Evolutionary conservation across 345 rosid genomes (phyloP).

Genomic region (Populus simonii): DNA sequence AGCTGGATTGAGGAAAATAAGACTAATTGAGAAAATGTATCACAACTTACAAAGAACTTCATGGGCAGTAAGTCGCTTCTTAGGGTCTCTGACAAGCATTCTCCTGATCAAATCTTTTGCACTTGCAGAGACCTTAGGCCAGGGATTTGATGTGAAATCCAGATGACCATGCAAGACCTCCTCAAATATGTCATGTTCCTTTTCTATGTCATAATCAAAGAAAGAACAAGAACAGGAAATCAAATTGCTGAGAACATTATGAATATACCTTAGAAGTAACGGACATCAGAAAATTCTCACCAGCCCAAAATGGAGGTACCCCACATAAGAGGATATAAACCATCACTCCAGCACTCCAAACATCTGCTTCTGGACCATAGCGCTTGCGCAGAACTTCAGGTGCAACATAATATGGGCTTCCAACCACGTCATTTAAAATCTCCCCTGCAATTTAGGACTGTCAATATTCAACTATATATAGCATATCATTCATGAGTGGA

Average conservation of each 20-base stretch:
- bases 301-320: slow-evolving; percentile 95
- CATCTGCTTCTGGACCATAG: slow-evolving; percentile 82
- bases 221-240: background rate
- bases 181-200: slow-evolving; percentile 71
- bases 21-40: background rate
- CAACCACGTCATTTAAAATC: slow-evolving; percentile 69
- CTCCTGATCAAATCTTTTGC: slow-evolving; percentile 79
- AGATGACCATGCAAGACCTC: slow-evolving; percentile 77
- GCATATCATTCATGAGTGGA: background rate
- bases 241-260: background rate
- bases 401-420: slow-evolving; percentile 92
- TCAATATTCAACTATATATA: slow-evolving; percentile 8
- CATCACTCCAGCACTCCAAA: slow-evolving; percentile 96
- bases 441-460: slow-evolving; percentile 48
- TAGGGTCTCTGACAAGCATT: slow-evolving; percentile 72
- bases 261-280: background rate
- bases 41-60: slow-evolving; percentile 69
- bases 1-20: background rate
- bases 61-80: slow-evolving; percentile 60
- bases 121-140: slow-evolving; percentile 77
- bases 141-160: slow-evolving; percentile 79
- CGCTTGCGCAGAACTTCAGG: slow-evolving; percentile 69
- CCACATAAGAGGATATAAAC: slow-evolving; percentile 78
- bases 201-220: slow-evolving; percentile 36
- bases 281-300: slow-evolving; percentile 34